A percentile compares a stretch with the other conserved stretches of the same genome.
Conservation (phyloP, 305 asterid genomes). For the Fraxinus baroniana region DNA sequence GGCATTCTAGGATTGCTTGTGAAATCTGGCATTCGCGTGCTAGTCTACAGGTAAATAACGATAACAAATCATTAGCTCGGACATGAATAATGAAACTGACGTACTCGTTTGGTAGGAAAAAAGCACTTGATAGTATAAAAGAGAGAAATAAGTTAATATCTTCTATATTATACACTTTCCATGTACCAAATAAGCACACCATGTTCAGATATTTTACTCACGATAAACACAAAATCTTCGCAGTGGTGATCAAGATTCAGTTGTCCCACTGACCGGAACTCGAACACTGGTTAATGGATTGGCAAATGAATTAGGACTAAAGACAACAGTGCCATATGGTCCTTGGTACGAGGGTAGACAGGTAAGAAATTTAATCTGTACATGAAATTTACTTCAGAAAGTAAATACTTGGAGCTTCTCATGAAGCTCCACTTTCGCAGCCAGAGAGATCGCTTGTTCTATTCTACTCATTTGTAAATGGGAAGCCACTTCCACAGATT, state of each 20-base stretch:
- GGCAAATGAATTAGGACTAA: slow-evolving; percentile 53
- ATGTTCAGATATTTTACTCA: background rate
- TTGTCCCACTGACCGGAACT: slow-evolving; percentile 69
- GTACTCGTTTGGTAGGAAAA: background rate
- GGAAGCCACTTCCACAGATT: slow-evolving; percentile 47
- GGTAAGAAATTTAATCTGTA: slow-evolving; percentile 31
- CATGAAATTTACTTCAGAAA: background rate
- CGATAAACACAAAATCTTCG: slow-evolving; percentile 8
- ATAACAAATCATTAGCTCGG: background rate
- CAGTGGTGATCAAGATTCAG: slow-evolving; percentile 96
- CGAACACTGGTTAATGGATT: slow-evolving; percentile 52
- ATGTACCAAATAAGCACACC: background rate
- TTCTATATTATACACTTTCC: background rate
- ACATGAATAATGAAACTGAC: background rate
- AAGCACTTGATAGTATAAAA: background rate
- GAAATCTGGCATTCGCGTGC: slow-evolving; percentile 58
- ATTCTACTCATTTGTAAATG: slow-evolving; percentile 57
- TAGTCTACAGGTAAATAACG: slow-evolving; percentile 68
- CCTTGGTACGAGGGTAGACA: slow-evolving; percentile 72
- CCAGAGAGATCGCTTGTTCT: slow-evolving; percentile 70
- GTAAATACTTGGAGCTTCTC: slow-evolving; percentile 25
- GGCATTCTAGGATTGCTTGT: slow-evolving; percentile 61
- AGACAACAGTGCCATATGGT: slow-evolving; percentile 53
- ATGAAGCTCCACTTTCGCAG: slow-evolving; percentile 79
- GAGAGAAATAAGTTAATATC: background rate